Conservation (phyloP, 768 basidiomycete species). For the Pisolithus tinctorius region DNA sequence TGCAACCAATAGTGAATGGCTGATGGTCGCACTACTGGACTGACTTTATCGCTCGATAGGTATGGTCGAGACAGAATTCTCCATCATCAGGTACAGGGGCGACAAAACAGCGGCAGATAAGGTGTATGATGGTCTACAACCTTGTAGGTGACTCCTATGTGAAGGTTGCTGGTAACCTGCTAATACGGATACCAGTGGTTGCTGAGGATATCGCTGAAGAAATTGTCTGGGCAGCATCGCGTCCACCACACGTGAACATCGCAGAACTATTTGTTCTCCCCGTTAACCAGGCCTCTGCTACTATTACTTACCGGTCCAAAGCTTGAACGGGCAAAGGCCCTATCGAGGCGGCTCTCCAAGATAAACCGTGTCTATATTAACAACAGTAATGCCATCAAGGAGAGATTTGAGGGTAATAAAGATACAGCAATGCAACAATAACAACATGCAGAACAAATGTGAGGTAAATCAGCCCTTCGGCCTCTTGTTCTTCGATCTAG, state of each 20-base stretch:
- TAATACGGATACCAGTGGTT: slow-evolving; percentile 43
- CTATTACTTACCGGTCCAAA: slow-evolving; percentile 47
- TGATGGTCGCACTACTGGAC: slow-evolving; percentile 5
- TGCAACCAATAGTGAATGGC: slow-evolving; percentile 4
- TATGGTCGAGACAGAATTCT: slow-evolving; percentile 92
- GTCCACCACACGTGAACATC: slow-evolving; percentile 89
- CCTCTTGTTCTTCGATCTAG: slow-evolving; percentile 52
- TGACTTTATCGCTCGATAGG: slow-evolving; percentile 31
- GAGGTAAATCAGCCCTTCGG: slow-evolving; percentile 24
- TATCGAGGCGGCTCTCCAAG: background rate
- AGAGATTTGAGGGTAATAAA: slow-evolving; percentile 16
- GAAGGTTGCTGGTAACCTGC: background rate
- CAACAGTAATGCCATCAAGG: background rate
- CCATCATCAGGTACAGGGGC: slow-evolving; percentile 82
- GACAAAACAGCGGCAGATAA: slow-evolving; percentile 76
- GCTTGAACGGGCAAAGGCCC: background rate
- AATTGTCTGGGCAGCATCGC: slow-evolving; percentile 92
- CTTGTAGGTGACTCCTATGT: slow-evolving; percentile 47
- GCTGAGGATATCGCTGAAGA: slow-evolving; percentile 93
- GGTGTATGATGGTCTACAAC: slow-evolving; percentile 86
- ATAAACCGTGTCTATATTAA: background rate
- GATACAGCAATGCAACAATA: slow-evolving; percentile 26
- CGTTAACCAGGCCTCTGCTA: slow-evolving; percentile 71
- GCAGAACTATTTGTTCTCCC: slow-evolving; percentile 76
- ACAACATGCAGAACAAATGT: slow-evolving; percentile 9